Conservation (phyloP, 2,329 filamentous ascomycete species). For the Lachnellula subtilissima region DNA sequence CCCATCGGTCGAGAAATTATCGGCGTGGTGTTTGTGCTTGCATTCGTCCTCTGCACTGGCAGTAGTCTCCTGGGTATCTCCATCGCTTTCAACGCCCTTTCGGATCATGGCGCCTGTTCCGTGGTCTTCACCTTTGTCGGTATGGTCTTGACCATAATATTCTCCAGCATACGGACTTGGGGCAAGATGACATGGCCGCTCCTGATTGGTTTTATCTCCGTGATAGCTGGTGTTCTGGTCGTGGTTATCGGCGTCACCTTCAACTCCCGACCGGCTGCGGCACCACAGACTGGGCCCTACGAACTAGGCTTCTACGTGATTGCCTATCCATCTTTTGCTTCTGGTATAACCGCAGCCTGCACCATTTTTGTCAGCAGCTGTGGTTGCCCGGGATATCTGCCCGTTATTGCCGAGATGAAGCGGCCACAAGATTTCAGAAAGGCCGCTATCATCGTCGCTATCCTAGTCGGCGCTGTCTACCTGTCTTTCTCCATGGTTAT, state of each 20-base stretch:
- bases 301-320: slow-evolving; percentile 56
- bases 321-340: slow-evolving; percentile 50
- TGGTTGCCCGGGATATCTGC: slow-evolving; percentile 54
- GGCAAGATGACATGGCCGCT: slow-evolving; percentile 56
- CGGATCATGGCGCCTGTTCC: slow-evolving; percentile 51
- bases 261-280: slow-evolving; percentile 52
- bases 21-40: not conserved
- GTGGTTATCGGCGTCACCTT: slow-evolving; percentile 49
- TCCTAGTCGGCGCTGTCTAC: too few species aligned
- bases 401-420: slow-evolving; percentile 60
- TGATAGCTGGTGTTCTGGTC: slow-evolving; percentile 54
- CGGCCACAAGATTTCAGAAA: slow-evolving; percentile 55
- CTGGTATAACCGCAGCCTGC: slow-evolving; percentile 50
- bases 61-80: slow-evolving; percentile 55
- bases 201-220: slow-evolving; percentile 52
- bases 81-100: slow-evolving; percentile 54
- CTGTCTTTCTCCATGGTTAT: slow-evolving; percentile 43
- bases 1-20: too few species aligned
- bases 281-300: slow-evolving; percentile 51
- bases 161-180: slow-evolving; percentile 51
- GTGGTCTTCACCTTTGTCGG: slow-evolving; percentile 52
- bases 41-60: slow-evolving; percentile 49
- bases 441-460: slow-evolving; percentile 42
- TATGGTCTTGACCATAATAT: slow-evolving; percentile 41
- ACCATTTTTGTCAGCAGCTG: slow-evolving; percentile 56